phyloP scores from a whole-genome alignment of 2,329 filamentous ascomycete genomes.

The Teratosphaeria pseudoeucalypti region DNA sequence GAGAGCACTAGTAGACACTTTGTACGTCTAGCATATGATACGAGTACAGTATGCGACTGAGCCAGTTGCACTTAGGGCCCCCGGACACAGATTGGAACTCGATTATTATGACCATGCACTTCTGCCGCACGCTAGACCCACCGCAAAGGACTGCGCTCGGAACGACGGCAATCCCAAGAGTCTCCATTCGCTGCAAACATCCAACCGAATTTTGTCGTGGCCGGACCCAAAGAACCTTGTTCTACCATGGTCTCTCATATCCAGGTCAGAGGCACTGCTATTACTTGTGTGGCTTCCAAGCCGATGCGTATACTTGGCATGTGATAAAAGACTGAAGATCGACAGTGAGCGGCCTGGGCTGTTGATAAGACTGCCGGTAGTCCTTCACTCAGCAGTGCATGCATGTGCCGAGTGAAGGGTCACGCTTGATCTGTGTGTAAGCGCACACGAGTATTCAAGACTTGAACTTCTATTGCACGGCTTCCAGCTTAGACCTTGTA shows the following conservation, averaged over 20 bases:
- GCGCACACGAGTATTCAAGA: background rate
- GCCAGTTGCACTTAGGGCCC: background rate
- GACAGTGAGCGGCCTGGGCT: background rate
- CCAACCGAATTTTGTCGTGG: no score
- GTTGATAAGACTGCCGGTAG: background rate
- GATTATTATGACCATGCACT: background rate
- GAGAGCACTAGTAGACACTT: background rate
- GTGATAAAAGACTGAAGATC: background rate
- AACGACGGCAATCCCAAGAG: no score
- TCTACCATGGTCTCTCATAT: no score
- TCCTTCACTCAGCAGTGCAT: background rate
- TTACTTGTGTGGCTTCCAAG: background rate
- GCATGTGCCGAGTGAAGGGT: background rate
- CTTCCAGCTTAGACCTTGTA: background rate
- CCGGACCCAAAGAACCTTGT: no score
- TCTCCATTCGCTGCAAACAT: no score
- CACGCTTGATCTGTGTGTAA: background rate
- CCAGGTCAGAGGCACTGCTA: no score
- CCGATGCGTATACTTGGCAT: background rate
- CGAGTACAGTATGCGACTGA: background rate
- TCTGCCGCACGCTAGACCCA: no score
- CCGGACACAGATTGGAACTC: background rate
- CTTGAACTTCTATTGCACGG: background rate
- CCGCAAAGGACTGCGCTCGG: no score
- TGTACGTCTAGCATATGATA: background rate